These are phyloP conservation scores for Leccinellum rugosiceps DNA, from an alignment of 768 basidiomycete species.

Conservation along the genomic window DNA sequence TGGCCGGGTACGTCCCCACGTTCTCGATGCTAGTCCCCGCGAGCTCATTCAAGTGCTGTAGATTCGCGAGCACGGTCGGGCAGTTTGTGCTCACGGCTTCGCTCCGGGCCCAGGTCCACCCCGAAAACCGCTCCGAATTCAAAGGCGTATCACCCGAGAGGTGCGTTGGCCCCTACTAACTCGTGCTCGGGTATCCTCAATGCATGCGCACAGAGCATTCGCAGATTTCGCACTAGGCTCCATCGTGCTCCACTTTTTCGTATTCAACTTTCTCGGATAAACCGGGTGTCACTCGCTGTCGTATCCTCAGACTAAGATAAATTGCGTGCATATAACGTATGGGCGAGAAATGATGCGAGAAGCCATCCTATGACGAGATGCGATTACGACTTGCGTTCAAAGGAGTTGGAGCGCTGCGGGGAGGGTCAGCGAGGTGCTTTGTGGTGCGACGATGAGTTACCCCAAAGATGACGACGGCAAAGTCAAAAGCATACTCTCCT, in stretches of 20 bases:
- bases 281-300: not conserved
- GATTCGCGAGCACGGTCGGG: constrained; percentile 90
- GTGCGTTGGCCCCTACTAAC: constrained; percentile 41
- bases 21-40: not conserved
- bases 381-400: constrained; percentile 48
- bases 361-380: not conserved
- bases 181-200: not conserved
- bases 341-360: not conserved
- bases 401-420: constrained; percentile 64
- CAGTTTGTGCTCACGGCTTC: constrained; percentile 96
- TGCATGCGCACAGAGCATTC: constrained; percentile 67
- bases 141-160: constrained; percentile 91
- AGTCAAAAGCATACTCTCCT: constrained; percentile 88
- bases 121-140: constrained; percentile 77
- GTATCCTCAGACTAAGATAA: constrained; percentile 2
- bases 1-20: constrained; percentile 77
- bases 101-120: constrained; percentile 88
- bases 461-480: constrained; percentile 79
- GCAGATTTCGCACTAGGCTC: constrained; percentile 96
- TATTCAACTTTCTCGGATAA: constrained; percentile 96
- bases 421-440: constrained; percentile 1
- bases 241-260: constrained; percentile 95
- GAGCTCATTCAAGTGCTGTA: constrained; percentile 36
- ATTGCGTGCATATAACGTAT: constrained; percentile 9
- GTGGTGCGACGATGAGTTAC: constrained; percentile 36